These are phyloP conservation scores for Suaeda aralocaspica DNA, from an alignment of 148 eudicot genomes.

Conservation along the genomic window DNA sequence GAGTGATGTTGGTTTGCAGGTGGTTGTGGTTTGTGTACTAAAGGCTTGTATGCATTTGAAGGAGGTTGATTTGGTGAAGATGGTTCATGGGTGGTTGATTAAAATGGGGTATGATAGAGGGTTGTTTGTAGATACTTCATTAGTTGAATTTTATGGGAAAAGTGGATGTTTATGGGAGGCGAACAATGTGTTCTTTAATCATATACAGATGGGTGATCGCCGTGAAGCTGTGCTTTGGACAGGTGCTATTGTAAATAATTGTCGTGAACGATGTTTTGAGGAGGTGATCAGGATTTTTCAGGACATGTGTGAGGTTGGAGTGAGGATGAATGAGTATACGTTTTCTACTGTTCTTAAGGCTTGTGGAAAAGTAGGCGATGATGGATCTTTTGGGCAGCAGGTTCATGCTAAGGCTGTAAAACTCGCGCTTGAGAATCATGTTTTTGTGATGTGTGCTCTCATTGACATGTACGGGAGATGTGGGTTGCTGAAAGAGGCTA, in stretches of 20 bases:
- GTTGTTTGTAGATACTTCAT: constrained; percentile 40
- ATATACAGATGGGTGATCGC: constrained; percentile 17
- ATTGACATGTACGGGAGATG: constrained; percentile 63
- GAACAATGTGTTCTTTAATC: constrained; percentile 37
- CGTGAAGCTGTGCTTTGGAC: constrained; percentile 59
- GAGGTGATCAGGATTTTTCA: constrained; percentile 39
- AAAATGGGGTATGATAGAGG: constrained; percentile 43
- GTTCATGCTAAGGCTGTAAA: constrained; percentile 62
- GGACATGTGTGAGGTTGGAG: constrained; percentile 59
- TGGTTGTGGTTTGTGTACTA: constrained; percentile 55
- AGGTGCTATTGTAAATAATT: constrained; percentile 44
- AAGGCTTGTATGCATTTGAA: constrained; percentile 47
- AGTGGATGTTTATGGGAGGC: constrained; percentile 38
- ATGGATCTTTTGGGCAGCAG: constrained; percentile 47
- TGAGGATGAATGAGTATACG: constrained; percentile 45
- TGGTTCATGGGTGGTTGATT: constrained; percentile 62
- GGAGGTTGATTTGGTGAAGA: constrained; percentile 47
- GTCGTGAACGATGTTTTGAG: constrained; percentile 34
- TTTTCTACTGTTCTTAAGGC: constrained; percentile 65
- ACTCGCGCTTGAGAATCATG: constrained; percentile 39
- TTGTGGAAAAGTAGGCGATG: constrained; percentile 49
- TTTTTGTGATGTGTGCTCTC: constrained; percentile 58
- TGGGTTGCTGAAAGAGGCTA: constrained; percentile 47
- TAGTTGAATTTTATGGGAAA: constrained; percentile 58
- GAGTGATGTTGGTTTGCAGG: constrained; percentile 18